Evolutionary conservation across 2,329 filamentous ascomycete genomes (phyloP), one percentile per base, ranked within the genome.

Genomic region (Colletotrichum echinochloae): DNA sequence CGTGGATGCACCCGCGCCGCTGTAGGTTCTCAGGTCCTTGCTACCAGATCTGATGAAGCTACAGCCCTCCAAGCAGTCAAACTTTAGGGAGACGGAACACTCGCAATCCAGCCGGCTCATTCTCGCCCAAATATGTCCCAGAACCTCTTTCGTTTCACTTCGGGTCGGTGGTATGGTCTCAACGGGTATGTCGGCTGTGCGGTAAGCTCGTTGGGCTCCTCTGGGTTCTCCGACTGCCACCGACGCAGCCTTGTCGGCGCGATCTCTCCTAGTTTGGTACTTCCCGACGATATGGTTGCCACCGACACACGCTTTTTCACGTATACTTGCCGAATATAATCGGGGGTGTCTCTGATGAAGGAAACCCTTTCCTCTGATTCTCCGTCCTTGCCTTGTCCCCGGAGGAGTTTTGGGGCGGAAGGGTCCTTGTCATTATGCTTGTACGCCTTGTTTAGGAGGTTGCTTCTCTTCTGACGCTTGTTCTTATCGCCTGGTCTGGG

Each of bases 241-340:
- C 56, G 60, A 9, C 46, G 55, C 16, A 72, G 41, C 60, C 56
- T 72, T 5, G 52, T 57, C 20, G 46, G 33, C 8, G 18, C 11
- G 51, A 84, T 79, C 72, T 84, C 83, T n/a, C 83, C 82, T 5
- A 85, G 73, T 66, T 84, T 84, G 16, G 83, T 85, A 70, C 83
- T 84, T 62, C 80, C 81, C 1, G 83, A 83, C 6, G 80, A 79
- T 55, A 80, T 80, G 4, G 82, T 83, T 65, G 80, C 74, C 37
- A 76, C 72, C 12, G 78, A 78, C 33, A 74, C 39, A 62, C 75
- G 72, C 46, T 76, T 74, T 28, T 70, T 60, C 49, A 37, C 16
- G 12, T 64, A 28, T 20, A 44, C 20, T 20, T 39, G 48, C 26
- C 44, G 48, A 2, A 30, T 26, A 16, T 23, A 5, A 26, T 5